These are phyloP conservation scores for Sporothrix schenckii DNA, from an alignment of 2,329 filamentous ascomycete genomes.

Conservation along the genomic window DNA sequence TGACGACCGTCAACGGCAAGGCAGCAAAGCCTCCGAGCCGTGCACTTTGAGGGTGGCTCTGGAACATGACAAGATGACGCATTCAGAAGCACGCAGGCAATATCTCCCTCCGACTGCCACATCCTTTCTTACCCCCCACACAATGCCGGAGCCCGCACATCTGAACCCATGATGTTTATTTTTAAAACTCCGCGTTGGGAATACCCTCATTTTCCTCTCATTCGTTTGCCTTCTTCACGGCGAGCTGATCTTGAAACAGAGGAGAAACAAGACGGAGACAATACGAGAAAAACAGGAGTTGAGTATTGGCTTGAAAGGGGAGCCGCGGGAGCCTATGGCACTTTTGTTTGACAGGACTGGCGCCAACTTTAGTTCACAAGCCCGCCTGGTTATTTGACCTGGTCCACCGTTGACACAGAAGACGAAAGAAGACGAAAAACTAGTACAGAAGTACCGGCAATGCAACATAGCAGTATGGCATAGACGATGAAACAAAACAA, in stretches of 20 bases:
- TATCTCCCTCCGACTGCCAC: conserved; percentile 6
- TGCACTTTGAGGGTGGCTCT: too few relatives aligned
- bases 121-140: not conserved
- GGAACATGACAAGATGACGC: not conserved
- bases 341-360: conserved; percentile 17
- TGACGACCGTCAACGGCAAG: not conserved
- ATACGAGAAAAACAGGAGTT: conserved; percentile 14
- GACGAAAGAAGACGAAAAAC: not conserved
- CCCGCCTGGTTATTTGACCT: too few relatives aligned
- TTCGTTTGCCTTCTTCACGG: not conserved
- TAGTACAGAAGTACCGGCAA: too few relatives aligned
- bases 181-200: not conserved
- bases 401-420: not conserved
- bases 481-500: not conserved
- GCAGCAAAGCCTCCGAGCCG: not conserved
- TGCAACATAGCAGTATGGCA: not conserved
- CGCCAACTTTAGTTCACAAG: not conserved
- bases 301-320: not conserved
- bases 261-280: conserved; percentile 22
- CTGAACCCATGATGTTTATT: conserved; percentile 8
- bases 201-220: not conserved
- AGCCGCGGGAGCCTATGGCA: not conserved
- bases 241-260: conserved; percentile 17
- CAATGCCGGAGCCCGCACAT: not conserved
- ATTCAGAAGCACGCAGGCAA: conserved; percentile 1